Evolutionary conservation across 495 filamentous ascomycete species (phyloP), one percentile per base, ranked within the genome.

Genomic region (Articulospora tetracladia): DNA sequence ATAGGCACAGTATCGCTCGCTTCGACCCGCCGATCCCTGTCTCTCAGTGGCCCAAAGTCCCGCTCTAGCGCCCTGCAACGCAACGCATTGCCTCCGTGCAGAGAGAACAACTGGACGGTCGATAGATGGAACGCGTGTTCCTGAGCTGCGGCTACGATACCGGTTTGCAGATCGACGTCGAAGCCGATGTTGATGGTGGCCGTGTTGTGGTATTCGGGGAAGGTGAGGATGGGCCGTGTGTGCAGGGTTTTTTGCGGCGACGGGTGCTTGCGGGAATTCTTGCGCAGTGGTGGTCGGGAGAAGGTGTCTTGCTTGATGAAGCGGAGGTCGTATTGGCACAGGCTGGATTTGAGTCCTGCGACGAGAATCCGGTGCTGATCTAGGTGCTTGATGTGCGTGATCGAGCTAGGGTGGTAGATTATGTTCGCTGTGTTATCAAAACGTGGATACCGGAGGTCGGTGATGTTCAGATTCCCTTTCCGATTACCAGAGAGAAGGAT

Each of bases 291-390:
- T 1, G 48, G 15, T 8, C 26, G 1, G 32, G 41, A 7, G 17
- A 34, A 12, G 2, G 50, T 39, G 15, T 39, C 25, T 39, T 20
- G n/a, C 57, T 67, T 63, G 41, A 53, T 55, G 47, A 58, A 70
- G 15, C 68, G 62, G 11, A 68, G 27, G 44, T 70, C 68, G 55
- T 70, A 70, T 52, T 68, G 57, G 34, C 58, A 64, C 2, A 70
- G 39, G 15, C 25, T 59, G 1, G 59, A 63, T 8, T 66, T 54
- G 7, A 68, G 48, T 15, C 68, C 68, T 3, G 65, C 55, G 19
- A 70, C 68, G n/a, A 68, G 1, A 23, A 68, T 48, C 12, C 62
- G 62, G 25, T 66, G 50, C 12, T 26, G 15, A 28, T 66, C 60
- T 49, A 68, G 30, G 17, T 63, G 60, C 30, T 60, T 66, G 60